phyloP scores from a whole-genome alignment of 306 rosid species.

The Argentina anserina region DNA sequence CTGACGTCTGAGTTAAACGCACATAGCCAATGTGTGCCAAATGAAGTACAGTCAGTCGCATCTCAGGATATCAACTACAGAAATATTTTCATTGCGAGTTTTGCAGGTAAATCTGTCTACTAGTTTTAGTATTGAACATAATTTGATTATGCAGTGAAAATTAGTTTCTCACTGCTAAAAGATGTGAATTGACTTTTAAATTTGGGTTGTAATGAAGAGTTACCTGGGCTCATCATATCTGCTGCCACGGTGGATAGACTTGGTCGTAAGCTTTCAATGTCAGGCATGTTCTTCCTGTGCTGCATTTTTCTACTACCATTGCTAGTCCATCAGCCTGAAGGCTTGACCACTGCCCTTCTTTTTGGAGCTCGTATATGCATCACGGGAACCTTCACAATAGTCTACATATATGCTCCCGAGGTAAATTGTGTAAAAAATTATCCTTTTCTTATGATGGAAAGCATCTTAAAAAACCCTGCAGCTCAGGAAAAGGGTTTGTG shows the following conservation, averaged over 20 bases:
- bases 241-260: slow-evolving; percentile 78
- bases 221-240: slow-evolving; percentile 80
- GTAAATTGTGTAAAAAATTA: slow-evolving; percentile 33
- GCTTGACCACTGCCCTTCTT: slow-evolving; percentile 65
- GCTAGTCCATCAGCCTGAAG: slow-evolving; percentile 52
- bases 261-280: slow-evolving; percentile 88
- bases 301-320: slow-evolving; percentile 79
- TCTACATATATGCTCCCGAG: slow-evolving; percentile 97
- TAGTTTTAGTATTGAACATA: slow-evolving; percentile 15
- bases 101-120: slow-evolving; percentile 63
- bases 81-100: slow-evolving; percentile 77
- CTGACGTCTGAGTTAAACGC: slow-evolving; percentile 78
- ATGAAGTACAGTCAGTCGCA: slow-evolving; percentile 36
- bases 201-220: slow-evolving; percentile 54
- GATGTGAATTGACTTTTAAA: slow-evolving; percentile 35
- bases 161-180: slow-evolving; percentile 11
- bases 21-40: slow-evolving; percentile 47
- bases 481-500: background rate
- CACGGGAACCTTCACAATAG: slow-evolving; percentile 73
- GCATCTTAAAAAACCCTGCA: background rate
- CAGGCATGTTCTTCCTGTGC: slow-evolving; percentile 74
- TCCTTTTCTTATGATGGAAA: background rate
- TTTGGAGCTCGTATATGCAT: slow-evolving; percentile 98
- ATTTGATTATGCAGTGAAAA: background rate
- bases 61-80: slow-evolving; percentile 50